Evolutionary conservation across 306 rosid genomes (phyloP), one percentile per base, ranked within the genome.

Genomic region (Cucumis hystrix): DNA sequence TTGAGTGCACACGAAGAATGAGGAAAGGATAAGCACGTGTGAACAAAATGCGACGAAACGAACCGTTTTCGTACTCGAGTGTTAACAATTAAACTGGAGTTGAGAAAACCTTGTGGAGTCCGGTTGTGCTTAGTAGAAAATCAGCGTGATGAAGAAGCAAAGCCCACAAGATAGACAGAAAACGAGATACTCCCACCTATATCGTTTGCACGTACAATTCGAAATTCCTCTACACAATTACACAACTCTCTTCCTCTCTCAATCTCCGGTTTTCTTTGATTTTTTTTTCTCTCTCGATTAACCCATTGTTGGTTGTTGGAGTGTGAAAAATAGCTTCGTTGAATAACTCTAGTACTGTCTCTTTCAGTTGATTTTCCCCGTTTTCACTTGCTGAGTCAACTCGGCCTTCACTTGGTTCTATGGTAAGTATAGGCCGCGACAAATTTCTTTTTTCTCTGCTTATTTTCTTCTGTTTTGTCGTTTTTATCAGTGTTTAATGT

Each of bases 371-470:
- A 45, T 83, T 79, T 80, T 74, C 23, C 78, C 58, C 37, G 5
- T 84, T 86, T 79, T 78, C 83, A 66, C 77, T 55, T 64, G 70
- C 84, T 51, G 87, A 80, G 81, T 85, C 79, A 80, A 89, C 88
- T 89, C 85, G 85, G 57, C 83, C 60, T 14, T 69, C 79, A 63
- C 61, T 77, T 78, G 8, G 43, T 35, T 63, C 73, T 92, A 90
- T 92, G 97, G 98, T 92, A 74, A 90, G 89, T 6, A 6, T 92
- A 74, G 89, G 90, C n/a, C 59, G 7, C 40, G 6, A 43, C 58
- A n/a, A 70, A 43, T 6, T 71, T 47, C 16, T 7, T 45, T 68
- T 70, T n/a, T 49, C 23, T 28, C 0, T 70, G 20, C 3, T 71
- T 16, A 39, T 67, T 67, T 75, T 72, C 80, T 77, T 35, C 33